Percentiles rank a stretch among this genome's conserved stretches.
Conservation (phyloP, 2,329 filamentous ascomycete species). For the Pezicula rhizophila region DNA sequence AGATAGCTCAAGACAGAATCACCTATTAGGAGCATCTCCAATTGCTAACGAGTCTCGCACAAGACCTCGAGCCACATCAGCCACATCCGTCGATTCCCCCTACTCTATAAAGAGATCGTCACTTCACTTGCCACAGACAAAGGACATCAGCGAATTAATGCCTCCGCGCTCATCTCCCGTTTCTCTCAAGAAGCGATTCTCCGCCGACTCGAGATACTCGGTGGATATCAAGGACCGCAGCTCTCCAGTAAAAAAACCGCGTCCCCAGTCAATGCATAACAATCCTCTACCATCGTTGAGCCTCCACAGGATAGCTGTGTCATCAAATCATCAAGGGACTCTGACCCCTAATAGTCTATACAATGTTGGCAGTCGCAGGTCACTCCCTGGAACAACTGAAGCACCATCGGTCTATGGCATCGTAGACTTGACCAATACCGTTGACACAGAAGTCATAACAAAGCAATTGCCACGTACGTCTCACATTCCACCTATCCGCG, state of each 20-base stretch:
- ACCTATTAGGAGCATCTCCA: not conserved
- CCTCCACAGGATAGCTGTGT: no score
- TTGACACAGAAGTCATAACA: slow-evolving; percentile 23
- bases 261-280: not conserved
- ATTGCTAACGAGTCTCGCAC: slow-evolving; percentile 3
- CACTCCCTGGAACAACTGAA: slow-evolving; percentile 7
- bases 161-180: not conserved
- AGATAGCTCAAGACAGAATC: not conserved
- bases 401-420: slow-evolving; percentile 17
- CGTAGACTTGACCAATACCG: slow-evolving; percentile 21
- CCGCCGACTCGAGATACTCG: not conserved
- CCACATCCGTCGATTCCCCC: not conserved
- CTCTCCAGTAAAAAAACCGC: no score
- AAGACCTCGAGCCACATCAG: slow-evolving; percentile 6
- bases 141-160: no score
- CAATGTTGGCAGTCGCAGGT: slow-evolving; percentile 1
- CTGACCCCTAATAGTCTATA: no score
- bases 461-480: slow-evolving; percentile 23
- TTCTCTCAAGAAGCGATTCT: not conserved
- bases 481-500: not conserved
- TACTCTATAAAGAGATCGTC: slow-evolving; percentile 1
- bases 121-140: not conserved
- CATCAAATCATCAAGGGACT: no score
- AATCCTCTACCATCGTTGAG: not conserved
- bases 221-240: not conserved